phyloP scores from a whole-genome alignment of 225 moss, liverwort and hornwort species.

The Antitrichia curtipendula region DNA sequence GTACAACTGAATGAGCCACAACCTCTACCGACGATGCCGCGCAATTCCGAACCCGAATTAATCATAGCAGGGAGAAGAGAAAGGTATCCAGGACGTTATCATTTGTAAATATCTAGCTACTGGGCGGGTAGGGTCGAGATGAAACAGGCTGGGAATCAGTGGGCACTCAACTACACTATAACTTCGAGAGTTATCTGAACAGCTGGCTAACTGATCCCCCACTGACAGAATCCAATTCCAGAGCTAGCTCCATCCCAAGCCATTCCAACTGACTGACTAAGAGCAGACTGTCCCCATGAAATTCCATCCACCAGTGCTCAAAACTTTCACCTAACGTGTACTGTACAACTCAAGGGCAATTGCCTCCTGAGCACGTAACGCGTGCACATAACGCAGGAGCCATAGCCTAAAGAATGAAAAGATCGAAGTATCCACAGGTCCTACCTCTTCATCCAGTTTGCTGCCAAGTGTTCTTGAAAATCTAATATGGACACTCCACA shows the following conservation, averaged over 20 bases:
- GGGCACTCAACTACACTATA: background rate
- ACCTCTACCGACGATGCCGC: background rate
- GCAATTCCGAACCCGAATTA: background rate
- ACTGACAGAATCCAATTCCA: background rate
- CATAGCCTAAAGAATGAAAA: slow-evolving; percentile 15
- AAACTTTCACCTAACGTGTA: slow-evolving; percentile 13
- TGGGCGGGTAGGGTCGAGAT: background rate
- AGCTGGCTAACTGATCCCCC: background rate
- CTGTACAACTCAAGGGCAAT: slow-evolving; percentile 28
- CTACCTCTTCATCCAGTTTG: slow-evolving; percentile 9
- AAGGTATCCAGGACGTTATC: background rate
- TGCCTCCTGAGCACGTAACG: background rate
- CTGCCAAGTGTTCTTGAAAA: background rate
- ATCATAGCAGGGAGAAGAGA: background rate
- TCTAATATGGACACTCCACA: slow-evolving; percentile 3
- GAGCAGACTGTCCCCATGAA: background rate
- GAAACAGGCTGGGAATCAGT: background rate
- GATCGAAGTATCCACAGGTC: background rate
- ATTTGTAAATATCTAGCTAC: background rate
- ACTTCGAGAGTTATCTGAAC: background rate
- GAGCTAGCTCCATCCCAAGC: background rate
- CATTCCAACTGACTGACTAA: background rate
- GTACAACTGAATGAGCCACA: background rate
- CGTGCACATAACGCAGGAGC: background rate
- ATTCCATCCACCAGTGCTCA: background rate